phyloP scores from a whole-genome alignment of 2,329 filamentous ascomycete genomes.

The Nemania sp. region DNA sequence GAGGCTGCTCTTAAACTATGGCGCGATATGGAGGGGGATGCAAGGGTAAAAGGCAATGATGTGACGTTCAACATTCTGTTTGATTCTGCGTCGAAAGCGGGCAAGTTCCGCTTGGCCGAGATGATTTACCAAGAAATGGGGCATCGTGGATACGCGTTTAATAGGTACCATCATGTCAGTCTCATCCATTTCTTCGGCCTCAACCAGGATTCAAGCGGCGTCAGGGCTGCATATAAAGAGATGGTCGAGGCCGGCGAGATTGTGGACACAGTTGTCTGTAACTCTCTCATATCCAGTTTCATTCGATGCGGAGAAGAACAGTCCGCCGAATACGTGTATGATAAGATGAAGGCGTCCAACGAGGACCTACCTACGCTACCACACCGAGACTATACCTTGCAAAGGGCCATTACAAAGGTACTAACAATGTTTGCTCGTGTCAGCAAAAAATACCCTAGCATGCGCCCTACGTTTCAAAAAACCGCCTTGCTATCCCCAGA shows the following conservation, averaged over 20 bases:
- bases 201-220: constrained; percentile 76
- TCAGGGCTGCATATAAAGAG: constrained; percentile 81
- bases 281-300: constrained; percentile 85
- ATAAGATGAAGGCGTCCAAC: constrained; percentile 80
- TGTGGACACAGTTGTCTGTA: constrained; percentile 87
- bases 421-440: constrained; percentile 70
- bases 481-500: constrained; percentile 77
- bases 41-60: constrained; percentile 72
- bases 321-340: constrained; percentile 84
- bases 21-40: constrained; percentile 87
- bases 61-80: constrained; percentile 97
- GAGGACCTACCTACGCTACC: constrained; percentile 55
- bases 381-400: constrained; percentile 60
- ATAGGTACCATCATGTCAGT: constrained; percentile 84
- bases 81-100: constrained; percentile 85
- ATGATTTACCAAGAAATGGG: constrained; percentile 87
- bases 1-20: constrained; percentile 81
- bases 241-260: constrained; percentile 89
- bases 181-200: constrained; percentile 88
- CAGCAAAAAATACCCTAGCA: constrained; percentile 65
- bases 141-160: constrained; percentile 73
- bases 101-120: constrained; percentile 85
- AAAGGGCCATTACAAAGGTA: constrained; percentile 64
- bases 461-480: constrained; percentile 68
- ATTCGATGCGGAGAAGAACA: constrained; percentile 79